Conservation (phyloP, 257 asterid genomes). For the Thymus quinquecostatus region DNA sequence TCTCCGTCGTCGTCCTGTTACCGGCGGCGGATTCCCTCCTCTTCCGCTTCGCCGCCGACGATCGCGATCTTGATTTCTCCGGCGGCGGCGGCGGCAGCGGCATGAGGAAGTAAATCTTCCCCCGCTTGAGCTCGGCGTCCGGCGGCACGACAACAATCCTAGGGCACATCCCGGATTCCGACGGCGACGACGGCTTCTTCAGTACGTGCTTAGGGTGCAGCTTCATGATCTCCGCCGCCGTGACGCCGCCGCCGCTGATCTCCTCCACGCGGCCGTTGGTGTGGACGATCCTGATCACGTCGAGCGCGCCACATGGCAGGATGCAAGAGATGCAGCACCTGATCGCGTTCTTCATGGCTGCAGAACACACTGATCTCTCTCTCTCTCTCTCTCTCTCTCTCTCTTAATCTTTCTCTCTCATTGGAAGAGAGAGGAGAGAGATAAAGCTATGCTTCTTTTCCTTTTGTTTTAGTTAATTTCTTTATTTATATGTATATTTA, state of each 20-base stretch:
- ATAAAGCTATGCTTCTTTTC: constrained; percentile 34
- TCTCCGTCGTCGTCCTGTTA: constrained; percentile 6
- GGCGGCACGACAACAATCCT: constrained; percentile 74
- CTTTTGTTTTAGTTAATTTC: constrained; percentile 8
- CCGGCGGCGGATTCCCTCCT: constrained; percentile 38
- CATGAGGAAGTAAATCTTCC: constrained; percentile 89
- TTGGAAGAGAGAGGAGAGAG: constrained; percentile 20
- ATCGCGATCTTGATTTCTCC: constrained; percentile 42
- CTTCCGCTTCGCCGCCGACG: constrained; percentile 40
- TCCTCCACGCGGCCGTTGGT: constrained; percentile 85
- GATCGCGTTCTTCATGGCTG: constrained; percentile 64
- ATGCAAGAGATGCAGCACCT: constrained; percentile 99
- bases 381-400: background rate
- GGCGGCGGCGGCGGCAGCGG: constrained; percentile 59
- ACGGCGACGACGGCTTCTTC: constrained; percentile 70
- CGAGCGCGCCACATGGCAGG: constrained; percentile 93
- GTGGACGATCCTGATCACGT: constrained; percentile 92
- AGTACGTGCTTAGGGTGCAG: constrained; percentile 82
- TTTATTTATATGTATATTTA: constrained; percentile 15
- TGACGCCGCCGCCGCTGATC: constrained; percentile 57
- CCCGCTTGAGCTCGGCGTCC: constrained; percentile 81
- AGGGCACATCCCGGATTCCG: constrained; percentile 56
- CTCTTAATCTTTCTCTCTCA: constrained; percentile 23
- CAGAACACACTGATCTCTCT: background rate
- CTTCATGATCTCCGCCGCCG: constrained; percentile 79